Base-by-base conservation (phyloP, 2,329 filamentous ascomycete genomes). In the Cytospora paraplurivora region DNA sequence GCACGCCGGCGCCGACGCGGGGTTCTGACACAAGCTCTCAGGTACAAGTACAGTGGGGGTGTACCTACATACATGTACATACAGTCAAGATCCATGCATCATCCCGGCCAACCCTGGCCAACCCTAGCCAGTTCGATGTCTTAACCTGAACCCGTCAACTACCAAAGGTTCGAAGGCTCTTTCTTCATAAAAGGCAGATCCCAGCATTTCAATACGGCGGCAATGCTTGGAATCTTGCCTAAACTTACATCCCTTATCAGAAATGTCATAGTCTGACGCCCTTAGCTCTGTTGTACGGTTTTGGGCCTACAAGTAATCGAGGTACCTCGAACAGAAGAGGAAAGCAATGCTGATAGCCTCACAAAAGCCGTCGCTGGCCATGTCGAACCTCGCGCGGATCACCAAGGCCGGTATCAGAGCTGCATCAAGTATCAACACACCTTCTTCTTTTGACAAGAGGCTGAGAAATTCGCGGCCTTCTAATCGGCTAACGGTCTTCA, bases 401-500 rank as follows among this genome's bases (percentile, higher is more conserved):
- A 27, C 47, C 37, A 61, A 50, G 27, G 51, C 15, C 13, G 15
- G 33, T 21, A 34, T 61, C 52, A 47, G 52, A 55, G 41, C 59
- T 4, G n/a, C 47, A 17, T 55, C 51, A 7, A 61, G 41, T 55
- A 21, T 34, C 19, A 47, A 8, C n/a, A 27, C 8, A 49, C 13
- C 1, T 10, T 32, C 38, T 35, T 32, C 38, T 35, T 10, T 37
- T 27, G 32, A 50, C 1, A 12, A 17, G 13, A 21, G 4, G 12
- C 32, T 32, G 13, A 37, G 59, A 33, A 37, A 49, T 11, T 7
- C 47, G 13, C 13, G 21, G 15, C 19, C 51, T 7, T 55, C 59
- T 7, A 21, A 44, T 35, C 34, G 38, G 32, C 32, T 61, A 8
- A 61, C 59, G 49, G 1, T 61, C 8, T 61, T 61, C 41, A 61